Evolutionary conservation across 768 basidiomycete genomes (phyloP).

Genomic region (Agrocybe pediades): DNA sequence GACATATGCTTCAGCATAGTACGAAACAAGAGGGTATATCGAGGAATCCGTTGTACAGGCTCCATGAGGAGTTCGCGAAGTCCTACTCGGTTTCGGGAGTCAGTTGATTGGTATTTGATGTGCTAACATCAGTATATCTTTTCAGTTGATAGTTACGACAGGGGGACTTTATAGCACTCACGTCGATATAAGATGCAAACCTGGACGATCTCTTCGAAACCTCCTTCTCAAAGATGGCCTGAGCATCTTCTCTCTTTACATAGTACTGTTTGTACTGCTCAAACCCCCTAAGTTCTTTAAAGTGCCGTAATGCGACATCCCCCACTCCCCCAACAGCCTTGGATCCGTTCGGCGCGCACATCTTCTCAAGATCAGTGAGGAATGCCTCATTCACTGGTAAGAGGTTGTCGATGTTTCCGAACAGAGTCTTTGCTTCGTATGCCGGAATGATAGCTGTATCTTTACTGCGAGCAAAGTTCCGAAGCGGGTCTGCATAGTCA

Average conservation of each 20-base stretch:
- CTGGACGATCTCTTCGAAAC: conserved; percentile 76
- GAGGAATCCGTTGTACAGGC: conserved; percentile 92
- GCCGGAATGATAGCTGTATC: conserved; percentile 85
- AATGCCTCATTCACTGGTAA: conserved; percentile 90
- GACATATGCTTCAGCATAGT: conserved; percentile 92
- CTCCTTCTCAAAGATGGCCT: conserved; percentile 83
- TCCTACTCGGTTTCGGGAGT: conserved; percentile 79
- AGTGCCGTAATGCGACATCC: conserved; percentile 84
- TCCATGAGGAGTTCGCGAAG: conserved; percentile 94
- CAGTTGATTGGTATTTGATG: conserved; percentile 82
- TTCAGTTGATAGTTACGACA: conserved; percentile 5
- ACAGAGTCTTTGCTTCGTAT: conserved; percentile 92
- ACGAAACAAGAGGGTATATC: conserved; percentile 91
- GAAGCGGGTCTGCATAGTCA: conserved; percentile 90
- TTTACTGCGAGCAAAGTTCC: conserved; percentile 81
- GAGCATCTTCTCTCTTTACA: conserved; percentile 90
- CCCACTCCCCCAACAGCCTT: conserved; percentile 68
- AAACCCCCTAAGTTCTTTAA: conserved; percentile 81
- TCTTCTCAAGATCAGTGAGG: conserved; percentile 78
- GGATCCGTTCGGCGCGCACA: conserved; percentile 63
- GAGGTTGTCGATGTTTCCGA: conserved; percentile 91
- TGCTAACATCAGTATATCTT: conserved; percentile 46
- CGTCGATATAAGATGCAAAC: conserved; percentile 88
- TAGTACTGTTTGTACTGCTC: conserved; percentile 93
- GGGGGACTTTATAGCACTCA: conserved; percentile 35